Conservation (phyloP, 192 early-diverging fungal genomes). For the Polychytrium aggregatum region DNA sequence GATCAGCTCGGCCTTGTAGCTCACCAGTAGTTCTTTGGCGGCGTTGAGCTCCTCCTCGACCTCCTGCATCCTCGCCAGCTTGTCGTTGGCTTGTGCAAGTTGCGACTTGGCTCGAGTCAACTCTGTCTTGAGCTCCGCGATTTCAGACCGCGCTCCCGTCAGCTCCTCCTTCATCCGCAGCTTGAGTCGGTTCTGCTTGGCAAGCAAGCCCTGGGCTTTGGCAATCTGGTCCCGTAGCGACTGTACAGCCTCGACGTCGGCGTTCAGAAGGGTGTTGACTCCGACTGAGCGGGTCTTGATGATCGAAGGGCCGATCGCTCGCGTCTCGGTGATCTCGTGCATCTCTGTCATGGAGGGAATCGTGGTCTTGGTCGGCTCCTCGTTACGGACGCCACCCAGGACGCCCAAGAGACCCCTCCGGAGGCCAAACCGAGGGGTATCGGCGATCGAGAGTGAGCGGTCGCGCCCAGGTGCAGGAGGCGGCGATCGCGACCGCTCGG, state of each 20-base stretch:
- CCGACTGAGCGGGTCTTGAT: not conserved
- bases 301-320: not conserved
- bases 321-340: too few species aligned
- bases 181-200: constrained; percentile 27
- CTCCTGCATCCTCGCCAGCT: constrained; percentile 4
- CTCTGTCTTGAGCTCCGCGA: constrained; percentile 18
- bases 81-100: constrained; percentile 4
- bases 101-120: too few species aligned
- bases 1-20: constrained; percentile 26
- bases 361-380: too few species aligned
- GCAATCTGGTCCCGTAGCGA: constrained; percentile 22
- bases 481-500: too few species aligned
- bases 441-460: too few species aligned
- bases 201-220: constrained; percentile 22
- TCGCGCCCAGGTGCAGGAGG: too few species aligned
- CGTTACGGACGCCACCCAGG: too few species aligned
- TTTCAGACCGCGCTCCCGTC: constrained; percentile 18
- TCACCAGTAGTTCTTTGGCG: constrained; percentile 27
- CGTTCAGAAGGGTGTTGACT: not conserved
- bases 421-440: too few species aligned
- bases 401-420: too few species aligned
- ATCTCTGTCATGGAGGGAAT: too few species aligned
- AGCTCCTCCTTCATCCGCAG: constrained; percentile 31
- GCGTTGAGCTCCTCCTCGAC: constrained; percentile 22
- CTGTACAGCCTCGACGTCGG: constrained; percentile 2